Base-by-base conservation (phyloP, 1,284 basidiomycete species). In the Flammula alnicola region DNA sequence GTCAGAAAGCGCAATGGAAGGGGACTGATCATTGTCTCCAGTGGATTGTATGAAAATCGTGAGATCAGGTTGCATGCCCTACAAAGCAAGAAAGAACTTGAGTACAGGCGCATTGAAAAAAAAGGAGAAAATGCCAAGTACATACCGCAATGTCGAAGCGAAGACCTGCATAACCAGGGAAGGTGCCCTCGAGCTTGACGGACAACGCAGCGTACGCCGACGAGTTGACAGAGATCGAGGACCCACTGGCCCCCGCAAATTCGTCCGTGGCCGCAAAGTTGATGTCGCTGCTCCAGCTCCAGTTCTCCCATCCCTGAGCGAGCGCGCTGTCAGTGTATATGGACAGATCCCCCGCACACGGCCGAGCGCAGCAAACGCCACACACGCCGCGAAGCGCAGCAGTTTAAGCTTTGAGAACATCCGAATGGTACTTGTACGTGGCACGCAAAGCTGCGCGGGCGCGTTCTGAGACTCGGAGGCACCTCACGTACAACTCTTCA, bases 301-400 rank as follows among this genome's bases (percentile, higher is more conserved):
- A 80, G 63, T 80, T 68, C 52, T 80, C 70, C 77, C 77, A 79
- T 16, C 72, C 74, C 19, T 67, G 57, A 14, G 71, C 65, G 31
- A 79, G 70, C 14, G 63, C 62, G 36, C 54, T 52, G 57, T 75
- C 71, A 8, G 63, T 64, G 53, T 75, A 76, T 31, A 75, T 61
- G 23, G 59, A 48, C 35, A 73, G 53, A 59, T 73, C 71, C 25
- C 65, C n/a, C 37, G 56, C n/a, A 52, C 49, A 26, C 39, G 44
- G 17, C 43, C 39, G 35, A 56, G 22, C 22, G 51, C 41, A 12
- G 52, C 47, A 26, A 58, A 46, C n/a, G 55, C 56, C 20, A 56
- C 48, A 45, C 54, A 52, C 3, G 50, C 47, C 12, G 55, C 55
- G 35, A 60, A 49, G 38, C 44, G 56, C 31, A 55, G 37, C 29